phyloP scores from a whole-genome alignment of 148 eudicot genomes.

The Euryodendron excelsum region DNA sequence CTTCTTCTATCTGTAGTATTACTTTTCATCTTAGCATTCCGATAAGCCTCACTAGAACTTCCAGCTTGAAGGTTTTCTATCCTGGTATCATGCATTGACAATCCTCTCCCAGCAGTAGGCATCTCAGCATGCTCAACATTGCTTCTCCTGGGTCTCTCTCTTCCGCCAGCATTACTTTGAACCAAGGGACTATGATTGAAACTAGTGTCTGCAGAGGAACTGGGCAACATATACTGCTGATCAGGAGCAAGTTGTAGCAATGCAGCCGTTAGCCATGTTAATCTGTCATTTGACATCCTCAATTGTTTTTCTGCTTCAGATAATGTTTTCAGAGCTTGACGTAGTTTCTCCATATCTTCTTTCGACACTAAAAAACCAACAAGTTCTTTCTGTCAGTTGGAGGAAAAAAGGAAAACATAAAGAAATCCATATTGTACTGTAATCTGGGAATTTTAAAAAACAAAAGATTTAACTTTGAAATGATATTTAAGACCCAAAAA shows the following conservation, averaged over 20 bases:
- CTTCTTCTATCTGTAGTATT: slow-evolving; percentile 35
- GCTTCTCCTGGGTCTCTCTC: slow-evolving; percentile 46
- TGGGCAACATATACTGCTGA: slow-evolving; percentile 70
- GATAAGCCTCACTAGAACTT: slow-evolving; percentile 34
- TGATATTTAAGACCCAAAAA: not conserved
- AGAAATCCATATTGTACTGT: not conserved
- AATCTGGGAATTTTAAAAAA: slow-evolving; percentile 3
- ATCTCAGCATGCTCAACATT: slow-evolving; percentile 37
- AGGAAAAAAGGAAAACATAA: not conserved
- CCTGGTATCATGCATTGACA: slow-evolving; percentile 25
- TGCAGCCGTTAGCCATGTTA: slow-evolving; percentile 95
- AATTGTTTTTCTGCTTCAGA: slow-evolving; percentile 98
- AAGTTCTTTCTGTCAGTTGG: slow-evolving; percentile 5
- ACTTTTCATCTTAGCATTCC: slow-evolving; percentile 28
- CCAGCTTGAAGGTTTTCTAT: slow-evolving; percentile 35
- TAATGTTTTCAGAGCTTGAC: slow-evolving; percentile 86
- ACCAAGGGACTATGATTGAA: slow-evolving; percentile 57
- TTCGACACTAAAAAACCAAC: slow-evolving; percentile 61
- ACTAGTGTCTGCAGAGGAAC: slow-evolving; percentile 70
- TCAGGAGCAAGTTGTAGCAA: slow-evolving; percentile 97
- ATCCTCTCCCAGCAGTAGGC: slow-evolving; percentile 38
- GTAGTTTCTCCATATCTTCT: slow-evolving; percentile 91
- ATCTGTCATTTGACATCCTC: slow-evolving; percentile 76
- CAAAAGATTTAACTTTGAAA: not conserved
- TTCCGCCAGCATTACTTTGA: slow-evolving; percentile 31